Base-by-base conservation (phyloP, 129 eudicot species). In the Artemisia annua region DNA sequence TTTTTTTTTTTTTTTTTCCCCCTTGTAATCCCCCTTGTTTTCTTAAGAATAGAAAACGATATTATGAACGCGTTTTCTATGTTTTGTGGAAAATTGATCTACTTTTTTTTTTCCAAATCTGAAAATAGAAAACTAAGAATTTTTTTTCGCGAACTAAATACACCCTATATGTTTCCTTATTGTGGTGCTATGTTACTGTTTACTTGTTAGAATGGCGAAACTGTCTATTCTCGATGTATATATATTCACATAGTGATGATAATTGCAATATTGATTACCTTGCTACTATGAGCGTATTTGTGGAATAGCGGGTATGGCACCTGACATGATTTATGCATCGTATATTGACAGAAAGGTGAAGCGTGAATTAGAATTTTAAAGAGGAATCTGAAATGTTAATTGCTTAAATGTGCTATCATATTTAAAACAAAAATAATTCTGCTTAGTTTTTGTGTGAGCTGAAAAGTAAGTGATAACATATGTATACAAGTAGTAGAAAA, bases 281-380 rank as follows among this genome's bases (percentile, higher is more conserved):
- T 59, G 64, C 16, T 59, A 22, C 43, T 59, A 0, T 59, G 43
- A 22, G 43, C 43, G 48, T 20, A 22, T 46, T 19, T 17, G 68
- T 24, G 19, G 8, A 20, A 20, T 24, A 24, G 26, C 1, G 2
- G 73, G 32, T 66, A 54, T 69, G 18, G 44, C 11, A 32, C 30
- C 69, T 76, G 55, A 49, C 59, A 57, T 67, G 24, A 59, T 12
- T 11, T 32, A 12, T 28, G 35, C 52, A 22, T 48, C 67, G 58
- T 67, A 67, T 67, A 16, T 11, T 44, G 46, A n/a, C 11, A 24
- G 15, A 56, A 66, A 7, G 16, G 46, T 76, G 75, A 56, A 68
- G 22, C 3, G 44, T 32, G 69, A 52, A 50, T 57, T 39, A 20
- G 39, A 56, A 59, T 48, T n/a, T n/a, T 28, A 35, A 59, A 64